Base-by-base conservation (phyloP, 129 eudicot genomes). In the Artemisia argyi region DNA sequence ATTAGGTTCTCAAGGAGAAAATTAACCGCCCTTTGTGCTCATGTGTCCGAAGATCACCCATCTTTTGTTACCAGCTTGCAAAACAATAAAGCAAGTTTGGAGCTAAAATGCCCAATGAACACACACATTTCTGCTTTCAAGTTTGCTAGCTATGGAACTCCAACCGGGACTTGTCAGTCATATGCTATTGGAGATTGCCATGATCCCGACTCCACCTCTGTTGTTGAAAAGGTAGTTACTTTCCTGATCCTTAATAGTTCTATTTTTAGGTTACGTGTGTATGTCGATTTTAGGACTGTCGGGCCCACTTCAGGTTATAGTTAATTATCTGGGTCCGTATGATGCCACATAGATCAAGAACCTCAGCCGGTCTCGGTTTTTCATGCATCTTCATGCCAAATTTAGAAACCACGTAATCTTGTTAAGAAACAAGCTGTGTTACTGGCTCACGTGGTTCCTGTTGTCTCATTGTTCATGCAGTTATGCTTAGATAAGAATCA, bases 121-220 rank as follows among this genome's bases (percentile, higher is more conserved):
- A 80, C 85, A 49, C 83, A 55, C 57, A 86, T 91, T 71, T 86
- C 96, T 7, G 48, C 76, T 42, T 73, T 91, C 75, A 84, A 88
- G 77, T 91, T 91, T 84, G 97, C 87, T 66, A 91, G 97, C 72
- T 91, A 86, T 77, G 97, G 97, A 78, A 89, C 84, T 67, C 97
- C 97, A 15, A 72, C 52, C 11, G 97, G 97, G 11, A 69, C 85
- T 14, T 91, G 97, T 67, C 86, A 89, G 26, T 86, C 93, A 30
- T 91, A 75, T 75, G 71, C 73, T 51, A 24, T 50, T 57, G 96
- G 98, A 51, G 85, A 87, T 49, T 92, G 98, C 83, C 95, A 92
- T 82, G 92, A 93, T 78, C 87, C 98, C 49, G 63, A 80, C 56
- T 85, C 96, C 56, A 76, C 74, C 26, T 79, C 87, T 55, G 54